phyloP scores from a whole-genome alignment of 805 yeast genomes.

The Tetrapisispora pingtungensis region DNA sequence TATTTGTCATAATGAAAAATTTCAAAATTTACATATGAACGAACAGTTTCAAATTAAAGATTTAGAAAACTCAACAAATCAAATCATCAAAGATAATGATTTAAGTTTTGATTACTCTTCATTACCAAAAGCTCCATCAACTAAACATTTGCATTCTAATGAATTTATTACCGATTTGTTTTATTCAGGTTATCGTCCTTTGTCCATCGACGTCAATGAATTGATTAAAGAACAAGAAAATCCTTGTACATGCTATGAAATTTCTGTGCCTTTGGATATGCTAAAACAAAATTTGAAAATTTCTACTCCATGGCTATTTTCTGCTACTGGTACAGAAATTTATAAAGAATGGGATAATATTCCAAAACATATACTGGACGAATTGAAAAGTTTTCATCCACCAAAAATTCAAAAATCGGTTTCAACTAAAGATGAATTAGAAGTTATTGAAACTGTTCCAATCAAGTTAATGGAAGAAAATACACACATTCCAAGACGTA shows the following conservation, averaged over 20 bases:
- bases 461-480: neutral
- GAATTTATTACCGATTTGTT: constrained; percentile 19
- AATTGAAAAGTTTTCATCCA: constrained; percentile 28
- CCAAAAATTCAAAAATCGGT: constrained; percentile 15
- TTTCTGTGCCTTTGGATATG: constrained; percentile 17
- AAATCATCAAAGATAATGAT: neutral
- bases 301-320: constrained; percentile 28
- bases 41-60: neutral
- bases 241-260: constrained; percentile 16
- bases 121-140: constrained; percentile 25
- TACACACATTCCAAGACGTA: neutral
- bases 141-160: constrained; percentile 16
- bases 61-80: neutral
- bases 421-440: neutral
- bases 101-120: constrained; percentile 15
- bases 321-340: constrained; percentile 29
- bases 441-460: neutral
- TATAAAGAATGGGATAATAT: constrained; percentile 28
- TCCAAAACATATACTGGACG: constrained; percentile 24
- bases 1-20: constrained; percentile 2
- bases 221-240: constrained; percentile 1
- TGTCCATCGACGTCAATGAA: constrained; percentile 11
- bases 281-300: constrained; percentile 16
- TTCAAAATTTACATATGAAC: neutral
- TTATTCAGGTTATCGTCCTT: constrained; percentile 27